These are phyloP conservation scores for Amphicarpaea edgeworthii DNA, from an alignment of 306 rosid genomes.

Conservation along the genomic window DNA sequence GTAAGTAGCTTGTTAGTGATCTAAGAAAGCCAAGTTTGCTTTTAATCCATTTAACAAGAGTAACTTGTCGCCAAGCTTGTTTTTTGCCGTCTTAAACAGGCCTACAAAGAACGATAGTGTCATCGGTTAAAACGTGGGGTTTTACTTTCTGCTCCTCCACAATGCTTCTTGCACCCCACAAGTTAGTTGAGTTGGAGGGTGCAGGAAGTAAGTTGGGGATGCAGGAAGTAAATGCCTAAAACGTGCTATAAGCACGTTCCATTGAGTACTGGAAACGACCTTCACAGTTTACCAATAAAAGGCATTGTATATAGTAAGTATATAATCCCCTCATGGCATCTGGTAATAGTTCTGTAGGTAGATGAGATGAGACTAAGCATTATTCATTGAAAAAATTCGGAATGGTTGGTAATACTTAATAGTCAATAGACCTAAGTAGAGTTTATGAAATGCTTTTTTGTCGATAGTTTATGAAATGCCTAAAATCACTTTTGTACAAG, in stretches of 20 bases:
- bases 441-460: not conserved
- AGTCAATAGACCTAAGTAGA: not conserved
- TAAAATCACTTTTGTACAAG: not conserved
- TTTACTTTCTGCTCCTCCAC: too few species aligned
- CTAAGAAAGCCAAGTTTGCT: too few species aligned
- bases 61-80: too few species aligned
- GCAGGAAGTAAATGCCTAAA: too few species aligned
- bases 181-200: too few species aligned
- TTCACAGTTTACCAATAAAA: not conserved
- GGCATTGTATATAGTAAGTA: constrained; percentile 19
- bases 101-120: too few species aligned
- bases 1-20: too few species aligned
- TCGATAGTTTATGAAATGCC: not conserved
- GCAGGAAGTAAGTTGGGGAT: too few species aligned
- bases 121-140: too few species aligned
- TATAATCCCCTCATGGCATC: constrained; percentile 22
- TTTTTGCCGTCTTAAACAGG: too few species aligned
- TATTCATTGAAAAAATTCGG: not conserved
- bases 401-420: not conserved
- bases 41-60: too few species aligned
- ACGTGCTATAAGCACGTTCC: constrained; percentile 28
- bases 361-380: constrained; percentile 35
- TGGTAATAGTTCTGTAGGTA: constrained; percentile 40
- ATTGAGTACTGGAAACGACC: constrained; percentile 12
- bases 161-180: too few species aligned